These are phyloP conservation scores for Blastomyces percursus DNA, from an alignment of 2,329 filamentous ascomycete species.

Conservation along the genomic window DNA sequence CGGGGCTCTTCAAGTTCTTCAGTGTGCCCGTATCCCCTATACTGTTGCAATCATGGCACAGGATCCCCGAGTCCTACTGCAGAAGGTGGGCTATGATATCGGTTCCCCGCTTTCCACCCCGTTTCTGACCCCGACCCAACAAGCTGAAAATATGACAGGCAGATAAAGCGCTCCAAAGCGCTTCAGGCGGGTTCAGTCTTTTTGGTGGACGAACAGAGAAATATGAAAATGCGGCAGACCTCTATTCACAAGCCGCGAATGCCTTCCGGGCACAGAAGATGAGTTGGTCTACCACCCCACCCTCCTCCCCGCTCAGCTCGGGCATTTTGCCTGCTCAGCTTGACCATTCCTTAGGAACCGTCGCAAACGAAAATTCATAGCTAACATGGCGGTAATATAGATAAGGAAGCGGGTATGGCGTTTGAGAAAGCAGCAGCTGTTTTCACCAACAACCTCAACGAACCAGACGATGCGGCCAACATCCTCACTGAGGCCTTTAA, in stretches of 20 bases:
- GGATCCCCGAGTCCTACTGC: slow-evolving; percentile 66
- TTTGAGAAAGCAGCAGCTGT: slow-evolving; percentile 81
- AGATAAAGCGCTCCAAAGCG: slow-evolving; percentile 67
- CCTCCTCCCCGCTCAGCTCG: not conserved
- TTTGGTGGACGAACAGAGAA: slow-evolving; percentile 83
- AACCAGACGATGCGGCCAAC: slow-evolving; percentile 87
- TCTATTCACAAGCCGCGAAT: slow-evolving; percentile 82
- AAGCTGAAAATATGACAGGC: slow-evolving; percentile 48
- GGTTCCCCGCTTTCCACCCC: slow-evolving; percentile 16
- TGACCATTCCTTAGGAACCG: not conserved
- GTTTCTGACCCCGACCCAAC: slow-evolving; percentile 18
- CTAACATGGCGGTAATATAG: slow-evolving; percentile 34
- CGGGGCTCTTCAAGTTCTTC: not conserved
- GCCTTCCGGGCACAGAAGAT: slow-evolving; percentile 80
- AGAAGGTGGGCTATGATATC: slow-evolving; percentile 49
- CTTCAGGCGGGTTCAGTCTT: slow-evolving; percentile 72
- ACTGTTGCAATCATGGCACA: slow-evolving; percentile 41
- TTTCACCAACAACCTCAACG: slow-evolving; percentile 69
- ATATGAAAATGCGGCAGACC: slow-evolving; percentile 76
- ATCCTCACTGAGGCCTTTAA: slow-evolving; percentile 86
- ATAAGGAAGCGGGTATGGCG: slow-evolving; percentile 72
- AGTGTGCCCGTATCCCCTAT: not conserved
- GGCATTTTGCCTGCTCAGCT: not conserved
- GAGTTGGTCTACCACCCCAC: slow-evolving; percentile 51
- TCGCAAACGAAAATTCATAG: not conserved